phyloP scores from a whole-genome alignment of 805 yeast species.

The Ogataea nitratoaversa region DNA sequence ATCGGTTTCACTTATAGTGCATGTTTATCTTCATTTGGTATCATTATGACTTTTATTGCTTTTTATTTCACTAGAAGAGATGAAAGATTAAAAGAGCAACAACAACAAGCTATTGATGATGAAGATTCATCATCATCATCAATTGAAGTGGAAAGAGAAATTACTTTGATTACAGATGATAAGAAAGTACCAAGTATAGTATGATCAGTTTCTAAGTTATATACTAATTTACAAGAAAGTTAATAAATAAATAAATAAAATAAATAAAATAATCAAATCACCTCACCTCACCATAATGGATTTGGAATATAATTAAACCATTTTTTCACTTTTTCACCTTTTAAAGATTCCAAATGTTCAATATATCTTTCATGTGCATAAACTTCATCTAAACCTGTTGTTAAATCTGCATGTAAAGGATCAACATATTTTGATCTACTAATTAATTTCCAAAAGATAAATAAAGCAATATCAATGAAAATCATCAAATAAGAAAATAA shows the following conservation, averaged over 20 bases:
- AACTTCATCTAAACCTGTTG: constrained; percentile 51
- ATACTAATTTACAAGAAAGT: not conserved
- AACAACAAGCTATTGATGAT: no score
- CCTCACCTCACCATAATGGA: not conserved
- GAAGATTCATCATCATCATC: no score
- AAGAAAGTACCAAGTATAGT: no score
- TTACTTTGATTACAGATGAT: no score
- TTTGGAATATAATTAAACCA: constrained; percentile 9
- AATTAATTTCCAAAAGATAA: constrained; percentile 46
- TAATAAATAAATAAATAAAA: not conserved
- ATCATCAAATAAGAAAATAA: constrained; percentile 71
- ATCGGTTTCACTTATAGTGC: constrained; percentile 38
- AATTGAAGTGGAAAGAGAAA: no score
- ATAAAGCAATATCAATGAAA: constrained; percentile 48
- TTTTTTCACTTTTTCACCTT: constrained; percentile 3
- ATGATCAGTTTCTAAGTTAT: no score
- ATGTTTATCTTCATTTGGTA: constrained; percentile 30
- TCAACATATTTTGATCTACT: constrained; percentile 44
- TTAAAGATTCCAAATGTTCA: constrained; percentile 6
- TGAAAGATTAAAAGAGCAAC: no score
- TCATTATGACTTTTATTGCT: constrained; percentile 27
- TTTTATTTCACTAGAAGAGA: constrained; percentile 20
- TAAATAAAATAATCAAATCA: not conserved
- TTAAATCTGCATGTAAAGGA: constrained; percentile 48
- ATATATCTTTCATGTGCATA: constrained; percentile 48